These are phyloP conservation scores for Penicillium sp. DNA, from an alignment of 2,329 filamentous ascomycete species.

Conservation along the genomic window DNA sequence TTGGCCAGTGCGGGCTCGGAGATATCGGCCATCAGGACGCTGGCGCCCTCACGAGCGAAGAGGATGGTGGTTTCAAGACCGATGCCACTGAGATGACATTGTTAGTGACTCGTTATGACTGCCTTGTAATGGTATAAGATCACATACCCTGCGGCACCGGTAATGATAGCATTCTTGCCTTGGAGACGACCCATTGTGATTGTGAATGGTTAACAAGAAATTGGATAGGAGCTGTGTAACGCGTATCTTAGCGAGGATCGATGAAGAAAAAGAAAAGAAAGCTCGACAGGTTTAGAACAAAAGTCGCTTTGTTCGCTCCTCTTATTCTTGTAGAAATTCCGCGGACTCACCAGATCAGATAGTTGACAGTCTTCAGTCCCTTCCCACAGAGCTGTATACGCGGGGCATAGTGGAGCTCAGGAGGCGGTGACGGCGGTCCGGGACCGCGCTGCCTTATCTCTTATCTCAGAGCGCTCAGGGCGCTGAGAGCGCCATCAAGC, in stretches of 20 bases:
- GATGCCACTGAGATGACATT: constrained; percentile 63
- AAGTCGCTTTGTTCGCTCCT: background rate
- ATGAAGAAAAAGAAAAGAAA: background rate
- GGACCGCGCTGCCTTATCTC: background rate
- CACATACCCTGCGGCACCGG: constrained; percentile 75
- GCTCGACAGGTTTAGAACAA: background rate
- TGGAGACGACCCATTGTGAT: constrained; percentile 43
- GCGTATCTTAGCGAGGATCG: constrained; percentile 4
- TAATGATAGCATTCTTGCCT: constrained; percentile 73
- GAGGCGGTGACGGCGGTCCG: constrained; percentile 2
- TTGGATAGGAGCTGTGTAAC: constrained; percentile 2
- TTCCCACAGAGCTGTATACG: constrained; percentile 12
- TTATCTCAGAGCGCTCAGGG: constrained; percentile 1
- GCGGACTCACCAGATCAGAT: constrained; percentile 2
- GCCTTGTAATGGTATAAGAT: background rate
- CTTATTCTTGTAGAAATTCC: background rate
- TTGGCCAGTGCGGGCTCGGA: constrained; percentile 74
- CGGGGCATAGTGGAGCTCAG: constrained; percentile 10
- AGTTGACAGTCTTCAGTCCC: background rate
- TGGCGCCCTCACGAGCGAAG: constrained; percentile 84
- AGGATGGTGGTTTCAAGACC: constrained; percentile 89
- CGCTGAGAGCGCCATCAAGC: background rate
- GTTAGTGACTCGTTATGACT: background rate
- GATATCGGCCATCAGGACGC: constrained; percentile 81
- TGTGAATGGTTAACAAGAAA: constrained; percentile 14